Conservation (phyloP, 2,329 filamentous ascomycete species). For the Cordyceps fumosorosea region DNA sequence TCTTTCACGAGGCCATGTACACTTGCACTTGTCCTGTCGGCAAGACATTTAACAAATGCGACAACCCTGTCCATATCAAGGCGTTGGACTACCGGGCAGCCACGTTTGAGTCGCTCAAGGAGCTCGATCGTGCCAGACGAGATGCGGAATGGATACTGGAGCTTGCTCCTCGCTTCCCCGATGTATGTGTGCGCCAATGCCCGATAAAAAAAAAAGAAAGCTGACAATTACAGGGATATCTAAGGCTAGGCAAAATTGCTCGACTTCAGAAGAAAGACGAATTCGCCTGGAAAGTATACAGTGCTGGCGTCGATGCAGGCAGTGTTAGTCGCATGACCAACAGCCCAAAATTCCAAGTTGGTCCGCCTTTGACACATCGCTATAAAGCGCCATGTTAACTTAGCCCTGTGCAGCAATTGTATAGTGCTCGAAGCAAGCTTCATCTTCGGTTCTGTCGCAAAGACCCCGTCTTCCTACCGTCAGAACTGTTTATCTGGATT, state of each 20-base stretch:
- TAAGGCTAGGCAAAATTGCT: conserved; percentile 35
- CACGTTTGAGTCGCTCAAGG: conserved; percentile 31
- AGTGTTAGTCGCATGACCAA: conserved; percentile 21
- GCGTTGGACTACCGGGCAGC: conserved; percentile 36
- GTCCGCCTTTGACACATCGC: neutral
- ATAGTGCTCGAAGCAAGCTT: conserved; percentile 27
- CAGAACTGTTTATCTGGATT: conserved; percentile 31
- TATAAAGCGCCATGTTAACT: neutral
- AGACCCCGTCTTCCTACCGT: conserved; percentile 31
- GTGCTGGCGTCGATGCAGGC: conserved; percentile 30
- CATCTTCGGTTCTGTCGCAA: conserved; percentile 26
- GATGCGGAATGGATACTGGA: conserved; percentile 39
- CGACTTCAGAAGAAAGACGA: conserved; percentile 30
- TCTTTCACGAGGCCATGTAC: conserved; percentile 37
- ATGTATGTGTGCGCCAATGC: conserved; percentile 24
- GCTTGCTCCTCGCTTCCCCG: conserved; percentile 32
- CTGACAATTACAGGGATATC: conserved; percentile 30
- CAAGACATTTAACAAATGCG: conserved; percentile 33
- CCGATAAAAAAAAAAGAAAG: neutral
- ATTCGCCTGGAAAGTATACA: conserved; percentile 35
- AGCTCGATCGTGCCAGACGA: conserved; percentile 30
- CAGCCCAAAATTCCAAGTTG: conserved; percentile 29
- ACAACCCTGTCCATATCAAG: conserved; percentile 30
- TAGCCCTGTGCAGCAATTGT: conserved; percentile 25
- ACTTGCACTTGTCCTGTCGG: conserved; percentile 31